These are phyloP conservation scores for Phoma sp. DNA, from an alignment of 2,329 filamentous ascomycete species.

Conservation along the genomic window DNA sequence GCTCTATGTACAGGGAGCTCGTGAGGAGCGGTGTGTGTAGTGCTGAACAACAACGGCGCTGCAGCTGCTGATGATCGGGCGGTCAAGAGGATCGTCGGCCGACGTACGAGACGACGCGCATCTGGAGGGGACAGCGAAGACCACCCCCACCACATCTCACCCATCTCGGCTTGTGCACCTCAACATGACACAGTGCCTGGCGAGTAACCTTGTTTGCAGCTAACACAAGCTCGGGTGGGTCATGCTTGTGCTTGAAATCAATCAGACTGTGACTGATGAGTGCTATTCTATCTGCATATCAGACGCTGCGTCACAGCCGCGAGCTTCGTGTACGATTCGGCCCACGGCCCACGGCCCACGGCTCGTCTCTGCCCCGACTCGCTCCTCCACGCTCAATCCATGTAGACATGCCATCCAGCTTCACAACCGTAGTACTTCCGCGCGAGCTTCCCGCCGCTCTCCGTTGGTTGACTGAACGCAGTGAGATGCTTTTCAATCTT, in stretches of 20 bases:
- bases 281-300: not conserved
- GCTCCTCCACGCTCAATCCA: conserved; percentile 54
- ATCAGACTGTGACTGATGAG: not conserved
- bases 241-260: not conserved
- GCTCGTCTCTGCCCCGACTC: not conserved
- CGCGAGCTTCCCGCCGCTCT: conserved; percentile 64
- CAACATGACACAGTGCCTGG: conserved; percentile 10
- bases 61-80: conserved; percentile 33
- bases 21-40: conserved; percentile 29
- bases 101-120: conserved; percentile 23
- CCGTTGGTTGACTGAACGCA: conserved; percentile 72
- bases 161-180: conserved; percentile 7
- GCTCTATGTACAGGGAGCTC: conserved; percentile 46
- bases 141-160: conserved; percentile 29
- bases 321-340: not conserved
- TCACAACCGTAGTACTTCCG: conserved; percentile 63
- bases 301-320: conserved; percentile 9
- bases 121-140: conserved; percentile 30
- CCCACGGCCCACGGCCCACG: not conserved
- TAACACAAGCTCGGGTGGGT: not conserved
- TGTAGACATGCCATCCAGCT: conserved; percentile 67
- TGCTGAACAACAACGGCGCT: conserved; percentile 18
- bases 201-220: conserved; percentile 5
- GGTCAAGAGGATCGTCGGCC: conserved; percentile 22
- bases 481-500: conserved; percentile 61